Percentiles rank a stretch among this genome's conserved stretches.
phyloP scores from a whole-genome alignment of 768 basidiomycete genomes.

The Mycena chlorophos region DNA sequence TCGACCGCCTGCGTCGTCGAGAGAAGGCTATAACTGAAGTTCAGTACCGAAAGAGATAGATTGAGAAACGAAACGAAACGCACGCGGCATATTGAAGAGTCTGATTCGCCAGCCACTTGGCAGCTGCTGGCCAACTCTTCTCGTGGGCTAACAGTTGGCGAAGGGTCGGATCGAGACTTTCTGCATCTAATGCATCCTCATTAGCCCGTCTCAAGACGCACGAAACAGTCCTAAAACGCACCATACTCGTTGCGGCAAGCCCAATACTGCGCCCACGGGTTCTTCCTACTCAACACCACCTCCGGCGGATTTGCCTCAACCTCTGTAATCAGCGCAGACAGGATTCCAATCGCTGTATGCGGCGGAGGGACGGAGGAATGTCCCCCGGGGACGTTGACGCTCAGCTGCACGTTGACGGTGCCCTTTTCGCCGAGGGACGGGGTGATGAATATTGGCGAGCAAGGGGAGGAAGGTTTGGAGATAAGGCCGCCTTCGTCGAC shows the following conservation, averaged over 20 bases:
- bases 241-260: slow-evolving; percentile 8
- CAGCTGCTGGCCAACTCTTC: slow-evolving; percentile 7
- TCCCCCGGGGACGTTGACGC: slow-evolving; percentile 54
- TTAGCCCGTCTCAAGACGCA: background rate
- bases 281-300: slow-evolving; percentile 26
- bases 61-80: slow-evolving; percentile 37
- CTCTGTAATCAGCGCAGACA: slow-evolving; percentile 47
- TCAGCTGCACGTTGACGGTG: slow-evolving; percentile 32
- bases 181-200: background rate
- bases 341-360: slow-evolving; percentile 60
- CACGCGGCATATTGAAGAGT: slow-evolving; percentile 7
- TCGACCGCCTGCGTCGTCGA: slow-evolving; percentile 60
- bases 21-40: slow-evolving; percentile 30
- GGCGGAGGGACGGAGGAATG: slow-evolving; percentile 61
- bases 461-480: too few relatives aligned
- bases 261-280: slow-evolving; percentile 11
- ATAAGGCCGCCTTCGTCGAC: slow-evolving; percentile 14
- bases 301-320: slow-evolving; percentile 45
- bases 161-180: slow-evolving; percentile 4
- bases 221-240: background rate
- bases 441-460: background rate
- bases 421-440: slow-evolving; percentile 12
- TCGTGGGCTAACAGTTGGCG: background rate
- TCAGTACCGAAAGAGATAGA: slow-evolving; percentile 25
- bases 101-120: slow-evolving; percentile 5